phyloP scores from a whole-genome alignment of 140 eudicot species.

The Flaveria floridana region DNA sequence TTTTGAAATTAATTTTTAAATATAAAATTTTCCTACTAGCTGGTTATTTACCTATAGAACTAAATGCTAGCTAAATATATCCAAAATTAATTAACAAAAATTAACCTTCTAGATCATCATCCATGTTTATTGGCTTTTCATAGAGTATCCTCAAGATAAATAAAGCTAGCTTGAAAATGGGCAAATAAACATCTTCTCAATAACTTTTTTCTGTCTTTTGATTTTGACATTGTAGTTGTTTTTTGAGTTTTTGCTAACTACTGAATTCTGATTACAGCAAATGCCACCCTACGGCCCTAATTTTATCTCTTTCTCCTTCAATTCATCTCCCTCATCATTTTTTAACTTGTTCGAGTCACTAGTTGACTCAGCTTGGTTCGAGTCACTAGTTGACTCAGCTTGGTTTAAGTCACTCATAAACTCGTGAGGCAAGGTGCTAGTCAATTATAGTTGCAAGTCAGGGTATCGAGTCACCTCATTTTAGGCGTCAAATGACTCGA shows the following conservation, averaged over 20 bases:
- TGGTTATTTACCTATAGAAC: neutral
- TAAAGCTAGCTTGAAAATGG: neutral
- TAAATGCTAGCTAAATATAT: neutral
- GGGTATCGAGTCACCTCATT: neutral
- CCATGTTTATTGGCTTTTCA: neutral
- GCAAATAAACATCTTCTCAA: neutral
- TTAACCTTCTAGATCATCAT: neutral
- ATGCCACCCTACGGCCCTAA: neutral
- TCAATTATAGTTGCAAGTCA: neutral
- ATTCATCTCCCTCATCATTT: slow-evolving; percentile 1
- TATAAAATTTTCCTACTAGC: neutral
- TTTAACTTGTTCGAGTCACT: neutral
- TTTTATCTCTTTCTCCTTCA: neutral
- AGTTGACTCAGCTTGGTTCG: neutral
- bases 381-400: neutral
- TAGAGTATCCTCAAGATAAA: neutral
- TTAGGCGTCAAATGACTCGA: slow-evolving; percentile 2
- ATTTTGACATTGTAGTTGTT: neutral
- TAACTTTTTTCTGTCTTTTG: neutral
- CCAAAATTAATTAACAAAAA: neutral
- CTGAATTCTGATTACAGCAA: neutral
- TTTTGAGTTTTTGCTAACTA: neutral
- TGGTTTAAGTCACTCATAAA: neutral
- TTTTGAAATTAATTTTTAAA: neutral
- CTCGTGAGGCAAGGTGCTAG: neutral